Evolutionary conservation across 495 filamentous ascomycete genomes (phyloP), one percentile per base, ranked within the genome.

Genomic region (Sabuloglossum arenarium): DNA sequence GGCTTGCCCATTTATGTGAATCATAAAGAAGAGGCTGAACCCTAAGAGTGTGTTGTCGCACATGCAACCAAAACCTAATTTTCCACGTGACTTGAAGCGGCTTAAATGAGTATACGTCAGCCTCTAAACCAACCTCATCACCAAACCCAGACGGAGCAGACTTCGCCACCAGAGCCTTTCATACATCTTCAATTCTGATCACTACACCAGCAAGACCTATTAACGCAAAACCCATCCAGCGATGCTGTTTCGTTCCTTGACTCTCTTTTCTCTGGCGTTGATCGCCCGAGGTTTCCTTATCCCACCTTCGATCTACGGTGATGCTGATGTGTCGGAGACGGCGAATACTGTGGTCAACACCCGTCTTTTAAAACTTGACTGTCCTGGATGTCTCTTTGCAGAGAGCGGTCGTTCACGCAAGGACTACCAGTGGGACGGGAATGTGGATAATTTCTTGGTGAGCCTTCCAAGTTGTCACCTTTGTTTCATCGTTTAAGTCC

Each of bases 391-490:
- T 28, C 56, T 39, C 12, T 58, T 58, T 24, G 43, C 56, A 19
- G 49, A 58, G 47, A 30, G 25, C 12, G 37, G 51, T 39, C 9
- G 30, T 12, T 0, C 55, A 50, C 25, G 42, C 25, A 45, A 50
- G 6, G 39, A n/a, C 19, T 34, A 28, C 12, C 37, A 32, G 10
- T 58, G 56, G 56, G 34, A 27, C 24, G 27, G 21, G 10, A 32
- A 27, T 23, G 34, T 56, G 11, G 27, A 45, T n/a, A 58, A 58
- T 29, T 56, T 27, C 23, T 58, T 58, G 56, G 56, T 58, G 29
- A 24, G 56, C 55, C 25, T 6, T 28, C 45, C 21, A 49, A 8
- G 45, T 25, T 6, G 37, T 29, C 24, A 0, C 54, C 37, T n/a
- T 11, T 16, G 1, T 16, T 31, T 12, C 27, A 3, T 56, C 25